Evolutionary conservation across 441 rosid genomes (phyloP).

Genomic region (Erysimum pusillum): DNA sequence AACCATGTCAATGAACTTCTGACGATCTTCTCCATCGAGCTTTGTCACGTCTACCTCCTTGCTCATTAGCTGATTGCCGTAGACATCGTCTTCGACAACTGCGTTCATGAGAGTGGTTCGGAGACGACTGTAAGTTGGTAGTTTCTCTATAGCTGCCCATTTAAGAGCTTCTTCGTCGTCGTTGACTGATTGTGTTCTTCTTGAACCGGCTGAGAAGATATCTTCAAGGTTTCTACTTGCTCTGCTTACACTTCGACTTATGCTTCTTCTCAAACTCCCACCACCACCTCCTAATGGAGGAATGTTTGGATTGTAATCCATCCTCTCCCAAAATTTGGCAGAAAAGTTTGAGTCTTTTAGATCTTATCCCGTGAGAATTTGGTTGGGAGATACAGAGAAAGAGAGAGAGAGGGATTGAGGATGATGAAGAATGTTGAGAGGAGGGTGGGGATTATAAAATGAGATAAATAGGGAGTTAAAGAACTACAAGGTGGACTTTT

Average conservation of each 20-base stretch:
- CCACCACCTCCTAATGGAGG: constrained; percentile 30
- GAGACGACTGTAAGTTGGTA: constrained; percentile 78
- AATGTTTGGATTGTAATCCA: constrained; percentile 47
- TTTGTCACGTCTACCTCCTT: constrained; percentile 73
- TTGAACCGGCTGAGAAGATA: constrained; percentile 58
- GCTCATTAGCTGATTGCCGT: constrained; percentile 44
- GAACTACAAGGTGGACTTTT: constrained; percentile 24
- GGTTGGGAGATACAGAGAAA: neutral
- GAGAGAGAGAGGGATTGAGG: neutral
- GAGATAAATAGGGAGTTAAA: constrained; percentile 1
- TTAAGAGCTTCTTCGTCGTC: constrained; percentile 91
- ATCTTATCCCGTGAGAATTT: neutral
- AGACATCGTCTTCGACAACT: constrained; percentile 49
- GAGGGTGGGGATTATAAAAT: neutral
- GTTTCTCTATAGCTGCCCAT: constrained; percentile 92
- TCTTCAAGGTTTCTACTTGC: constrained; percentile 76
- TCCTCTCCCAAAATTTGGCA: neutral
- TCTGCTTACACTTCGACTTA: constrained; percentile 68
- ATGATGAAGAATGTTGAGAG: neutral
- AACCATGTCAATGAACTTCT: constrained; percentile 63
- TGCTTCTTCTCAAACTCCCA: constrained; percentile 52
- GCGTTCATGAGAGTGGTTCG: constrained; percentile 72
- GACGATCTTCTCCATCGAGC: constrained; percentile 67
- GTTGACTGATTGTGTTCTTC: constrained; percentile 51
- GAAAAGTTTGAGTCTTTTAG: neutral